A percentile compares a stretch with the other conserved stretches of the same genome.
Evolutionary conservation across 805 yeast species (phyloP).

Genomic region (Saturnispora sekii): DNA sequence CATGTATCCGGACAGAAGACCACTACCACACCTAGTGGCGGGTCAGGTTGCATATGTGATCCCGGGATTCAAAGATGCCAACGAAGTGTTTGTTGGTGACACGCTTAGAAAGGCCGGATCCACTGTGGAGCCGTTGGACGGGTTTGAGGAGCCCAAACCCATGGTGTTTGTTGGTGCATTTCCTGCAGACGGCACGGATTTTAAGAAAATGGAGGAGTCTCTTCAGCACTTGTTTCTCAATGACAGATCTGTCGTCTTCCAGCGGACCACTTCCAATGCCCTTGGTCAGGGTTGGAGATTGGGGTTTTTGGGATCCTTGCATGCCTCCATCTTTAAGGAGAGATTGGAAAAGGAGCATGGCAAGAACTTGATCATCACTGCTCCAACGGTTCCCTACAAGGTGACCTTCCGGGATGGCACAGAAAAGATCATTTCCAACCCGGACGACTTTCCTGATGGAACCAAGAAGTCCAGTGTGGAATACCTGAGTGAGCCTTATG

Average conservation of each 20-base stretch:
- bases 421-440: slow-evolving; percentile 67
- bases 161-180: slow-evolving; percentile 98
- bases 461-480: slow-evolving; percentile 31
- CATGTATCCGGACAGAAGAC: slow-evolving; percentile 81
- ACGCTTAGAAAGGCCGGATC: slow-evolving; percentile 59
- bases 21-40: slow-evolving; percentile 56
- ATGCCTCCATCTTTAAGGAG: slow-evolving; percentile 91
- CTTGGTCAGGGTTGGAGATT: slow-evolving; percentile 97
- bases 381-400: slow-evolving; percentile 92
- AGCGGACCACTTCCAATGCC: slow-evolving; percentile 87
- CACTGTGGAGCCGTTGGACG: slow-evolving; percentile 72
- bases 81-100: slow-evolving; percentile 87
- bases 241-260: slow-evolving; percentile 84
- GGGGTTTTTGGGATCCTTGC: slow-evolving; percentile 89
- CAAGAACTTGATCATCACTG: slow-evolving; percentile 80
- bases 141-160: slow-evolving; percentile 94
- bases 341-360: slow-evolving; percentile 91
- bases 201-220: slow-evolving; percentile 81
- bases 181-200: slow-evolving; percentile 91
- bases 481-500: slow-evolving; percentile 74
- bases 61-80: slow-evolving; percentile 87
- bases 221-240: slow-evolving; percentile 81
- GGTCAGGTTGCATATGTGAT: slow-evolving; percentile 94
- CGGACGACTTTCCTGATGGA: slow-evolving; percentile 82
- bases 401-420: slow-evolving; percentile 57